Evolutionary conservation across 2,329 filamentous ascomycete genomes (phyloP), one percentile per base, ranked within the genome.

Genomic region (Pestalotiopsis sp.): DNA sequence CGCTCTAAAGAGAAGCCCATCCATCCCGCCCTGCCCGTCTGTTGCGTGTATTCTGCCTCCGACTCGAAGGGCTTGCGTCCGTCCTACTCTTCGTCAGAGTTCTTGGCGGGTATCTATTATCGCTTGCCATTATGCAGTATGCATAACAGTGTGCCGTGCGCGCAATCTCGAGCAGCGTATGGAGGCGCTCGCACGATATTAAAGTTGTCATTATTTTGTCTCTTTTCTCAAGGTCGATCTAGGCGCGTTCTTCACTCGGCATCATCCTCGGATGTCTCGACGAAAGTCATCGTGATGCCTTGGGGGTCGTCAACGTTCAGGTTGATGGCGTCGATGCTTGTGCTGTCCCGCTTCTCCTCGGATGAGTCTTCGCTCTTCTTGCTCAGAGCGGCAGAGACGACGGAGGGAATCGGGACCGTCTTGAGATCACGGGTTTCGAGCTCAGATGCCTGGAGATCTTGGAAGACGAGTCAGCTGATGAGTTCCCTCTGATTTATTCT

Each of bases 201-300:
- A 66, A 66, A 45, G 45, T 27, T 66, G 63, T 66, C 20, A 56
- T 57, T 45, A 49, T 59, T 36, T 52, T 52, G 45, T 52, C 45
- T 52, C 6, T n/a, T 17, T 20, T 52, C 23, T 49, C 52, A 64
- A 64, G 23, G 12, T 64, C 11, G 62, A 64, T 23, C 20, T 45
- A 36, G 27, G 23, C 64, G 58, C 20, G 11, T 36, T 17, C 31
- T 62, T 39, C 65, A 39, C 39, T 67, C 66, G 77, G 70, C 74
- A 25, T 70, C 75, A 36, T 75, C 76, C 57, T 78, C 77, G n/a
- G 80, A 73, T 23, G 78, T 79, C 77, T 84, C 82, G 38, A 84
- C 80, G 73, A 84, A 83, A 1, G 82, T 84, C 82, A 84, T 82
- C 57, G 82, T 83, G 63, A 84, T 75, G n/a, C 82, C 82, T 73